phyloP scores from a whole-genome alignment of 75 land plant species.

The Chamaecyparis obtusa region DNA sequence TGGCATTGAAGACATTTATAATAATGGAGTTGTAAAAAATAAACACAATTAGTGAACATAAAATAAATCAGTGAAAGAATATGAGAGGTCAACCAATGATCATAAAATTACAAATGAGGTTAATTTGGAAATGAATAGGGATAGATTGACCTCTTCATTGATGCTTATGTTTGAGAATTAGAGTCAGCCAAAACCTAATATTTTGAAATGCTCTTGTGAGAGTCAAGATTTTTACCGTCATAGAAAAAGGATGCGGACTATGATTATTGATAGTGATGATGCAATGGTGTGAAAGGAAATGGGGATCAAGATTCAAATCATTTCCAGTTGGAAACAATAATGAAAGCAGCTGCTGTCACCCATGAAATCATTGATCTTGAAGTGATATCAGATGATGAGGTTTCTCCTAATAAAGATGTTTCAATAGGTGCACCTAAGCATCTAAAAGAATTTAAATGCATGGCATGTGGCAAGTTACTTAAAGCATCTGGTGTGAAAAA shows the following conservation, averaged over 20 bases:
- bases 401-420: slow-evolving; percentile 16
- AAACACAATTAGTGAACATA: background rate
- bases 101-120: background rate
- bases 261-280: slow-evolving; percentile 74
- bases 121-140: background rate
- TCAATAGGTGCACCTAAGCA: background rate
- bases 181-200: slow-evolving; percentile 13
- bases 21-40: background rate
- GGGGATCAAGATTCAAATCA: background rate
- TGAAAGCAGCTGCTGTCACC: slow-evolving; percentile 3
- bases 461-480: slow-evolving; percentile 57
- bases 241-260: slow-evolving; percentile 28
- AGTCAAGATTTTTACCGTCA: slow-evolving; percentile 14
- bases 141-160: slow-evolving; percentile 10
- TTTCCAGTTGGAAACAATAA: background rate
- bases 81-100: background rate
- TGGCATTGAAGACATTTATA: background rate
- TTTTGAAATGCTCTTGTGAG: slow-evolving; percentile 21
- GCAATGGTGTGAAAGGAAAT: slow-evolving; percentile 30
- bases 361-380: slow-evolving; percentile 19
- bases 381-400: slow-evolving; percentile 12
- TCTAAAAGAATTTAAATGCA: slow-evolving; percentile 42
- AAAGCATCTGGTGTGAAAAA: slow-evolving; percentile 33
- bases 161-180: slow-evolving; percentile 4
- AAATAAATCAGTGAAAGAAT: background rate